Evolutionary conservation across 371 early-diverging fungal genomes (phyloP), one percentile per base, ranked within the genome.

Genomic region (Rhizopus arrhizus): DNA sequence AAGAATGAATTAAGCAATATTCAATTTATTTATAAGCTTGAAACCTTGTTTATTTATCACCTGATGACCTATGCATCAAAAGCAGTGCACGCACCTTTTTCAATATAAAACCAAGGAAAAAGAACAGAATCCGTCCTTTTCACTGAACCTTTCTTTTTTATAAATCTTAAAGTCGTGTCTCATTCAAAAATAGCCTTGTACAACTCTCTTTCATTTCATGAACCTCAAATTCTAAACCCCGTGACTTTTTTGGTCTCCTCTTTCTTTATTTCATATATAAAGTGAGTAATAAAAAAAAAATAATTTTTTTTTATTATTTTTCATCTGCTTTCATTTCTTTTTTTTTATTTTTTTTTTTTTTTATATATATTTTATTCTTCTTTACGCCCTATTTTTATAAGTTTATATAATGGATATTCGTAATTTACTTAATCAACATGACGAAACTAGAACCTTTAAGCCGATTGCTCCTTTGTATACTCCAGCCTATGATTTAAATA

Each of bases 341-440:
- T 22, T 49, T 40, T 29, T 61, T 13, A n/a, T 35, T 51, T 50
- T 49, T 32, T 35, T 41, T 49, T 34, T 49, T 55, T 52, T 41
- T 33, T 9, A 5, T 40, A 35, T 46, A 36, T 36, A 10, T 15
- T 54, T 42, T 58, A 22, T 60, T 50, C 56, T 58, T 51, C 36
- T 55, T 58, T 55, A 43, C 54, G 59, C 59, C 55, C 29, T 50
- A 40, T 64, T 34, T 56, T 47, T 50, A 40, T 52, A 46, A 36
- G 28, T 7, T 47, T 46, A 53, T 62, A 71, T 29, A 64, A 75
- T 79, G 79, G 76, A 79, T 62, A 79, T 79, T 55, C 71, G 72
- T 58, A 76, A 74, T 58, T 62, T 79, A 56, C 69, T 79, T 43
- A 76, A 73, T 53, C 63, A 62, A 46, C 68, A 75, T 61, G 66